phyloP scores from a whole-genome alignment of 495 filamentous ascomycete species.

The Hyaloscypha bicolor region DNA sequence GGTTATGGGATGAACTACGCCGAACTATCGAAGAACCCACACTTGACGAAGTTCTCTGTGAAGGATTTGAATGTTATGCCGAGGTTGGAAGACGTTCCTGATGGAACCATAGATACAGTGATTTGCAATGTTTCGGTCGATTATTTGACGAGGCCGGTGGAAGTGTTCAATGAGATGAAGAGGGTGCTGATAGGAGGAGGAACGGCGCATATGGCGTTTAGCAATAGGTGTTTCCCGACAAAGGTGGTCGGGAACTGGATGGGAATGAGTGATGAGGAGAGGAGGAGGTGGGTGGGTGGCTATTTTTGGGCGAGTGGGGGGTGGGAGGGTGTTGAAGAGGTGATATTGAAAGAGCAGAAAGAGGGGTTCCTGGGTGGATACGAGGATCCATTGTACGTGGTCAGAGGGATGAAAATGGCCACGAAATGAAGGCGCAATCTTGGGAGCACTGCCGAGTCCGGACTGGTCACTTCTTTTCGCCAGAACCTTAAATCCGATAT shows the following conservation, averaged over 20 bases:
- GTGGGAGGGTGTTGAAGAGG: constrained; percentile 49
- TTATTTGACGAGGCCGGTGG: constrained; percentile 44
- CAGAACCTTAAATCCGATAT: no score
- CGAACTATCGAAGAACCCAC: constrained; percentile 42
- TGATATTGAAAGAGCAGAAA: constrained; percentile 42
- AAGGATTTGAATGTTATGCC: constrained; percentile 42
- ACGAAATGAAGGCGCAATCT: neutral
- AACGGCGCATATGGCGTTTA: constrained; percentile 45
- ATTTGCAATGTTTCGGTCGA: constrained; percentile 48
- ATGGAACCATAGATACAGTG: constrained; percentile 36
- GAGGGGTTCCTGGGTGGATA: constrained; percentile 19
- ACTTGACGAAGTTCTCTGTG: constrained; percentile 33
- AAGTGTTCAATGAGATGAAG: constrained; percentile 38
- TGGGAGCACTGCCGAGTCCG: neutral
- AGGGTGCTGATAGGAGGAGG: constrained; percentile 36
- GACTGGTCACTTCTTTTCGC: neutral
- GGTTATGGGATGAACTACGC: constrained; percentile 42
- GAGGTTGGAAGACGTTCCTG: constrained; percentile 26
- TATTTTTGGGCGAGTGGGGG: constrained; percentile 46
- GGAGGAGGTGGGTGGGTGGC: constrained; percentile 46
- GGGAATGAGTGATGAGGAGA: constrained; percentile 35
- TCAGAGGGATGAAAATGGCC: constrained; percentile 27
- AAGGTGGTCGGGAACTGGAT: constrained; percentile 42
- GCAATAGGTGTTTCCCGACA: constrained; percentile 52
- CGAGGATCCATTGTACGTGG: constrained; percentile 30